Conservation (phyloP, 2,329 filamentous ascomycete species). For the Talaromyces sp. region DNA sequence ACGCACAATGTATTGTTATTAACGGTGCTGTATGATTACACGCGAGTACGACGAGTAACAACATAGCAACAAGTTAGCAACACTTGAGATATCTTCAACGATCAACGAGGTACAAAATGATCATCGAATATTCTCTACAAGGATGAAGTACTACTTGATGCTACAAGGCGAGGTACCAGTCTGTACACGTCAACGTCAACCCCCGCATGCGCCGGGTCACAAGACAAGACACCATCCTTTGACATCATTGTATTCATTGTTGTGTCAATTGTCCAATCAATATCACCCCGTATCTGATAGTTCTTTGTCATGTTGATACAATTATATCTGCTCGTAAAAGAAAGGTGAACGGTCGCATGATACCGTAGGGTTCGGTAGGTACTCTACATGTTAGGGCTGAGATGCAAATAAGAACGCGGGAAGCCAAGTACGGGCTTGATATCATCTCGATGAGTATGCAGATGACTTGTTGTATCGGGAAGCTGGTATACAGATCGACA, state of each 20-base stretch:
- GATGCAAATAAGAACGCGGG: neutral
- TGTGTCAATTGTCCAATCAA: neutral
- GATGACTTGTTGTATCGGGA: neutral
- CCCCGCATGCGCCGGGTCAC: slow-evolving; percentile 13
- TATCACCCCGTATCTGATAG: neutral
- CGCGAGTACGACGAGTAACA: neutral
- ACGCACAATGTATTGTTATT: slow-evolving; percentile 5
- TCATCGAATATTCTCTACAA: neutral
- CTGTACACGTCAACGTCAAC: neutral
- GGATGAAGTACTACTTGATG: neutral
- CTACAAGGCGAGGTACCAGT: neutral
- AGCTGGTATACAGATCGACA: neutral
- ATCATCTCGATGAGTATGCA: neutral
- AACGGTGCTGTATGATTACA: slow-evolving; percentile 1
- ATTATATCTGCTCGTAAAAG: neutral
- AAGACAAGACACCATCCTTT: neutral
- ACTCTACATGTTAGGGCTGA: neutral
- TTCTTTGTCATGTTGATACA: neutral
- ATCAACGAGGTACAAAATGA: neutral
- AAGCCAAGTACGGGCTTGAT: neutral
- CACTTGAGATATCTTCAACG: neutral
- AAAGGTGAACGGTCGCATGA: neutral
- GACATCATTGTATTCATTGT: neutral
- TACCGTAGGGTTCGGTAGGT: neutral
- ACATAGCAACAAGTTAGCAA: neutral